Conservation (phyloP, 345 rosid genomes). For the Trapa bicornis region DNA sequence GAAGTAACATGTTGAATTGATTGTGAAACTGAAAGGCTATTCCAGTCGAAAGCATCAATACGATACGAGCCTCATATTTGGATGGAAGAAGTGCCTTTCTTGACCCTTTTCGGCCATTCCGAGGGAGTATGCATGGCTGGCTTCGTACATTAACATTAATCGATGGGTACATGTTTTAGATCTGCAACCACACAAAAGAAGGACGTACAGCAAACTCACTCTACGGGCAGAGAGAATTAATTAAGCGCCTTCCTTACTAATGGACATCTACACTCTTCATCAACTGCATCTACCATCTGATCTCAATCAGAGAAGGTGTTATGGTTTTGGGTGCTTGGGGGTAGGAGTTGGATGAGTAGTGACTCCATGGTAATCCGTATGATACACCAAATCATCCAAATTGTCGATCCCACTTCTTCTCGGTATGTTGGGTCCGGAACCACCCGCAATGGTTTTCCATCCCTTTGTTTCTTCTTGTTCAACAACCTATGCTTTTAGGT, state of each 20-base stretch:
- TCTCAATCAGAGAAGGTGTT: background rate
- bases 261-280: too few relatives aligned
- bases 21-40: too few relatives aligned
- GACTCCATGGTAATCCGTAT: slow-evolving; percentile 45
- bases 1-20: too few relatives aligned
- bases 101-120: background rate
- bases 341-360: slow-evolving; percentile 50
- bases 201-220: background rate
- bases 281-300: background rate
- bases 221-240: background rate
- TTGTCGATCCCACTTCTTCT: slow-evolving; percentile 2
- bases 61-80: too few relatives aligned
- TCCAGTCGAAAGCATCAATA: too few relatives aligned
- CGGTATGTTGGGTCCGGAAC: slow-evolving; percentile 2
- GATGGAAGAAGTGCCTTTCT: too few relatives aligned
- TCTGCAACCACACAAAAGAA: background rate
- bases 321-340: slow-evolving; percentile 48
- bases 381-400: slow-evolving; percentile 23
- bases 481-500: slow-evolving; percentile 20
- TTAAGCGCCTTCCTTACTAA: background rate
- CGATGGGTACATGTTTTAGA: background rate
- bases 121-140: too few relatives aligned
- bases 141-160: too few relatives aligned
- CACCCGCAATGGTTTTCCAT: background rate
- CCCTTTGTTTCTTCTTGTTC: slow-evolving; percentile 12